These are phyloP conservation scores for Stagonosporopsis chrysanthemi DNA, from an alignment of 2,329 filamentous ascomycete genomes.

Conservation along the genomic window DNA sequence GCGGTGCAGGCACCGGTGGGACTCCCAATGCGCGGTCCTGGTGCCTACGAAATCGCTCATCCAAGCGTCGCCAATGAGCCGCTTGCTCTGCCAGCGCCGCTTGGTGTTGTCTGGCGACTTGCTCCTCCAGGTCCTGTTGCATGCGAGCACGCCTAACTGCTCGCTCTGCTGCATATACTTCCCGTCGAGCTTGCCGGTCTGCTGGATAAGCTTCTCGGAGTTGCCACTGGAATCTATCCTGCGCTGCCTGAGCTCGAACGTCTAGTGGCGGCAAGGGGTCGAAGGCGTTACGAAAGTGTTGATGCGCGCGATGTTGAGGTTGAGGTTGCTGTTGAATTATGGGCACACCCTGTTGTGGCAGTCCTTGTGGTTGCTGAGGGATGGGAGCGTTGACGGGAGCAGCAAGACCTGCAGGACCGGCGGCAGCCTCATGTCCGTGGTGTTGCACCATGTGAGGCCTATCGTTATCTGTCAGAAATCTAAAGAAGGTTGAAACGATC, in stretches of 20 bases:
- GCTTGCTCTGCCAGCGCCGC: no score
- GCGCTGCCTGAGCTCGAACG: neutral
- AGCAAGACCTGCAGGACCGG: neutral
- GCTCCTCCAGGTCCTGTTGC: neutral
- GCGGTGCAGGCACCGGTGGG: neutral
- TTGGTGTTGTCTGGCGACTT: no score
- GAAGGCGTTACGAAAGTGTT: neutral
- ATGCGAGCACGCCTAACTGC: neutral
- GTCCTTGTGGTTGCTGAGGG: neutral
- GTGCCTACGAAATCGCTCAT: no score
- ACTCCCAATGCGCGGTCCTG: no score
- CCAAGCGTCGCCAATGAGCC: no score
- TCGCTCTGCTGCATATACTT: neutral
- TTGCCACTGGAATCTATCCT: neutral
- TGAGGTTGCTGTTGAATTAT: neutral
- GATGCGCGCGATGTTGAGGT: neutral
- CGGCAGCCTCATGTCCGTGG: conserved; percentile 1
- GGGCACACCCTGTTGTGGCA: neutral
- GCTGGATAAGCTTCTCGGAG: neutral
- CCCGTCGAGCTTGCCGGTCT: neutral
- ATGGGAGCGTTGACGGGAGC: neutral
- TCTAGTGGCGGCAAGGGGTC: neutral
- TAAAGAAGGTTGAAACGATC: neutral
- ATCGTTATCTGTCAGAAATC: conserved; percentile 1
- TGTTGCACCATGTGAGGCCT: conserved; percentile 2